Base-by-base conservation (phyloP, 352 stramenopile genomes). In the Phytophthora pistaciae region DNA sequence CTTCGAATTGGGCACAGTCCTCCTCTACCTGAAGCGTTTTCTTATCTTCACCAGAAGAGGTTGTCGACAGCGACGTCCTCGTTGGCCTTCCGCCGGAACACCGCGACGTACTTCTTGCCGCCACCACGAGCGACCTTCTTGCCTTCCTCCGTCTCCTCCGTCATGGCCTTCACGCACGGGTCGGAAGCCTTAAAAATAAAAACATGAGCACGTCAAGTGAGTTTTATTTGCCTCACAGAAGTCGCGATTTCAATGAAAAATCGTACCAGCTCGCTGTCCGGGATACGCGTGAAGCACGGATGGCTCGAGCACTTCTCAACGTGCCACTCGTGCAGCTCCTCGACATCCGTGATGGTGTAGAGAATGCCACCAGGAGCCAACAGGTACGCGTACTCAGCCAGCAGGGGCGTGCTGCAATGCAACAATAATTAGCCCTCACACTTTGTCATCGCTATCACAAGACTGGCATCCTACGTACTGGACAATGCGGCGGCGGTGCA, bases 311-410 rank as follows among this genome's bases (percentile, higher is more conserved):
- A 97, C 64, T 99, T 98, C 36, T 92, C 89, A 0, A 99, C 90
- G 75, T 99, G 97, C 98, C 98, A 99, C 60, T 98, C 81, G 76
- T 99, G 95, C 57, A 99, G 87, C 71, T 99, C 96, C 61, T 99
- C 91, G 16, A 99, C 98, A 79, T 99, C 98, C 25, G 98, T 99
- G 77, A 99, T 99, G 56, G 93, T 98, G 91, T 99, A 99, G 58
- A 99, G 77, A 60, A 98, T 92, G 27, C 94, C 97, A 27, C 85
- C 89, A 14, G 92, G 90, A 61, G 87, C 87, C 36, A 99, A 84
- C 36, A 99, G 81, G 79, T 99, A 99, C 27, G 96, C 96, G 82
- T 99, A 99, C 86, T 99, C 98, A 1, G 95, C 93, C 36, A 99
- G 83, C 42, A 99, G 74, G 46, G 94, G 80, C 31, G 72, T 97